Conservation (phyloP, 2,329 filamentous ascomycete genomes). For the Drechmeria coniospora region DNA sequence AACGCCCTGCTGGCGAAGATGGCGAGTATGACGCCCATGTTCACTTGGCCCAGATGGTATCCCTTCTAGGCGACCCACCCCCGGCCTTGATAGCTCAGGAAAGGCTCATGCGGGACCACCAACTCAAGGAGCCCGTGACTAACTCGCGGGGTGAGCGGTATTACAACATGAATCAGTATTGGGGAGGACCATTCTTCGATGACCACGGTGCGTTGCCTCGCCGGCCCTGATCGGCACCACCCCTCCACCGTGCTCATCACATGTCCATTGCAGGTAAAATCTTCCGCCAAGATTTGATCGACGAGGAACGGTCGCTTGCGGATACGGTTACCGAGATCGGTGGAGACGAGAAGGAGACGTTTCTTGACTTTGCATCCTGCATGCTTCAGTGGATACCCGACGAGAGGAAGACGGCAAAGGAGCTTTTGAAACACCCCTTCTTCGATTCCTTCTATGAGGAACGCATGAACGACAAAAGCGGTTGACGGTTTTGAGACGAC, state of each 20-base stretch:
- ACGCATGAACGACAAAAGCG: no score
- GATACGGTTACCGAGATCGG: slow-evolving; percentile 7
- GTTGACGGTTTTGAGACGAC: no score
- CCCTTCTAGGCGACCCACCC: slow-evolving; percentile 7
- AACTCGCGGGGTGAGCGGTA: slow-evolving; percentile 3
- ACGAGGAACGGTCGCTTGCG: slow-evolving; percentile 2
- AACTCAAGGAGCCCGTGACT: slow-evolving; percentile 1
- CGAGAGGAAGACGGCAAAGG: slow-evolving; percentile 9
- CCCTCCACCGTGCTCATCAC: no score
- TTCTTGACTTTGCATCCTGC: slow-evolving; percentile 8
- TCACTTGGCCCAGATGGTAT: slow-evolving; percentile 9
- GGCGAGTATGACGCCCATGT: slow-evolving; percentile 10
- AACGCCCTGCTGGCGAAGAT: slow-evolving; percentile 5
- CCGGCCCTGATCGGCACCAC: no score
- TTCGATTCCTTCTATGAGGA: slow-evolving; percentile 5
- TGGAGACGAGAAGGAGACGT: slow-evolving; percentile 8
- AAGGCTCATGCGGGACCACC: slow-evolving; percentile 4
- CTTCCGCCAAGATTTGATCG: slow-evolving; percentile 5
- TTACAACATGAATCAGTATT: slow-evolving; percentile 9
- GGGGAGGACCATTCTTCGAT: slow-evolving; percentile 8
- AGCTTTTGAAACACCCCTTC: slow-evolving; percentile 9
- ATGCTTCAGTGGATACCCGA: slow-evolving; percentile 13
- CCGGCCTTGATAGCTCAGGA: slow-evolving; percentile 5
- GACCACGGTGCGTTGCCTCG: slow-evolving; percentile 3
- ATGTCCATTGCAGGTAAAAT: slow-evolving; percentile 2